phyloP scores from a whole-genome alignment of 345 rosid species.

The Hibiscus trionum region DNA sequence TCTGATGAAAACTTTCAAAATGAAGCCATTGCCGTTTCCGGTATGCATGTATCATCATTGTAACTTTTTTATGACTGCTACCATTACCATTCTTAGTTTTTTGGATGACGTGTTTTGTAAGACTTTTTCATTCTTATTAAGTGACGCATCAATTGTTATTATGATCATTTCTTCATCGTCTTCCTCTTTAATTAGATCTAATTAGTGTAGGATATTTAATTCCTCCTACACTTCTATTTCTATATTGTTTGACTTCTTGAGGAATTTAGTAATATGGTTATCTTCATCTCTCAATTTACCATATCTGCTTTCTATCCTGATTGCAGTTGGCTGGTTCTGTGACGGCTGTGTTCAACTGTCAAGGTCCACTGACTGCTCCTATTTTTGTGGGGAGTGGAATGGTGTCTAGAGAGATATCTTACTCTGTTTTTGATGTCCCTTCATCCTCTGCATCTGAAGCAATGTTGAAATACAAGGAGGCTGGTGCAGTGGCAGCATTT shows the following conservation, averaged over 20 bases:
- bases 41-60: constrained; percentile 28
- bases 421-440: constrained; percentile 54
- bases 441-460: constrained; percentile 76
- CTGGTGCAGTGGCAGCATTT: constrained; percentile 98
- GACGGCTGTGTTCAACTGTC: constrained; percentile 96
- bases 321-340: constrained; percentile 94
- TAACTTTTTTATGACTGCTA: background rate
- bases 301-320: constrained; percentile 18
- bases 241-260: background rate
- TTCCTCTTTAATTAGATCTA: background rate
- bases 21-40: constrained; percentile 82
- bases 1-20: constrained; percentile 88
- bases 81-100: background rate
- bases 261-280: constrained; percentile 2
- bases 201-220: background rate
- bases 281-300: constrained; percentile 1
- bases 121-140: background rate
- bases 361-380: constrained; percentile 96
- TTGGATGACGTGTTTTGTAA: background rate
- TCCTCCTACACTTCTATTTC: background rate
- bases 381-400: constrained; percentile 95
- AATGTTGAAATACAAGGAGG: constrained; percentile 83
- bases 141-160: background rate
- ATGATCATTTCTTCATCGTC: background rate
- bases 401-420: constrained; percentile 79